phyloP scores from a whole-genome alignment of 2,329 filamentous ascomycete species.

The Didymella lethalis region DNA sequence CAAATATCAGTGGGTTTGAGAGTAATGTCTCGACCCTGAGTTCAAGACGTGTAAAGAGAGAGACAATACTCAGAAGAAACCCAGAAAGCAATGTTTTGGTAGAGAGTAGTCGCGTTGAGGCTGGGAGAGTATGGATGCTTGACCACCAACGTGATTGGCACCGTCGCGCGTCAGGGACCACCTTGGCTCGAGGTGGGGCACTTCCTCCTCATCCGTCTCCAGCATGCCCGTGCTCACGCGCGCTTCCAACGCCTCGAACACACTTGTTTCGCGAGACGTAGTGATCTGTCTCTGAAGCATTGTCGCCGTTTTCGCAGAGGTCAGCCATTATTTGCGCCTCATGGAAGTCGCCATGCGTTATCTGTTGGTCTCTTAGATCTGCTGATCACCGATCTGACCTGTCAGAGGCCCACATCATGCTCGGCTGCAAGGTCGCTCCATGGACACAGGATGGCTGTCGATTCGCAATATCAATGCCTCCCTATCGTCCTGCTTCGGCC shows the following conservation, averaged over 20 bases:
- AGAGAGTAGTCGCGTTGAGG: constrained; percentile 26
- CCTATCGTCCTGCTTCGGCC: constrained; percentile 15
- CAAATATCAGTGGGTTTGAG: background rate
- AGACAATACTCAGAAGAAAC: constrained; percentile 2
- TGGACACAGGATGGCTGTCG: constrained; percentile 6
- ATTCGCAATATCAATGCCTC: constrained; percentile 12
- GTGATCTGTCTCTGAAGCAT: background rate
- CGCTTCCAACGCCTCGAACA: constrained; percentile 11
- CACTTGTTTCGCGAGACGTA: background rate
- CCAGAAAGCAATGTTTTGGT: constrained; percentile 13
- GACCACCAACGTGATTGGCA: constrained; percentile 16
- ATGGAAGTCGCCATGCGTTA: background rate
- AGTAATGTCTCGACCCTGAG: background rate
- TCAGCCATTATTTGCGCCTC: background rate
- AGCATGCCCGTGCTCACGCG: constrained; percentile 13
- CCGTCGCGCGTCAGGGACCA: constrained; percentile 16
- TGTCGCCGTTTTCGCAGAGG: background rate
- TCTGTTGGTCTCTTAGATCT: background rate
- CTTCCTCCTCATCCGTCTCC: constrained; percentile 16
- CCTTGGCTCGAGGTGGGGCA: constrained; percentile 7
- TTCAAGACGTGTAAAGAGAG: background rate
- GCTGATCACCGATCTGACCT: background rate
- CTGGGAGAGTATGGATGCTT: constrained; percentile 19
- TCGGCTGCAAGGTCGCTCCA: constrained; percentile 15
- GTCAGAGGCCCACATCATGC: constrained; percentile 1